These are phyloP conservation scores for Wickerhamiella spandovensis DNA, from an alignment of 805 yeast genomes.

Conservation along the genomic window DNA sequence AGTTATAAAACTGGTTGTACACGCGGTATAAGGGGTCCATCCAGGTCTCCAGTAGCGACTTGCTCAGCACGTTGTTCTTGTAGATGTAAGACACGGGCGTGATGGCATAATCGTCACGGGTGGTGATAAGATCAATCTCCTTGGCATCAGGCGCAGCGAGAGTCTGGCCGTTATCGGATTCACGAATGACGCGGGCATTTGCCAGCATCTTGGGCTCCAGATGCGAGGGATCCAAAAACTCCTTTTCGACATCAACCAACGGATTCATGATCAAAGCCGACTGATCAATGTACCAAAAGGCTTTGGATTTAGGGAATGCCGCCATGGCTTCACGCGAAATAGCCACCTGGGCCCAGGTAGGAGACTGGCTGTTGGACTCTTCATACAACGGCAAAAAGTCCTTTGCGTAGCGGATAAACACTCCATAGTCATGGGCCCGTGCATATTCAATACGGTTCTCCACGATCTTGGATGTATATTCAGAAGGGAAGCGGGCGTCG, in stretches of 20 bases:
- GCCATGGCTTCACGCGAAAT: slow-evolving; percentile 77
- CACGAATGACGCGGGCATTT: slow-evolving; percentile 54
- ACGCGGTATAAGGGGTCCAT: slow-evolving; percentile 54
- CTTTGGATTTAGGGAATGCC: slow-evolving; percentile 83
- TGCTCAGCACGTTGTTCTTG: slow-evolving; percentile 49
- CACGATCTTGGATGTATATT: slow-evolving; percentile 51
- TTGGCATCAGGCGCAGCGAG: slow-evolving; percentile 45
- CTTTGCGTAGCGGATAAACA: slow-evolving; percentile 73
- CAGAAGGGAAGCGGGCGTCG: slow-evolving; percentile 51
- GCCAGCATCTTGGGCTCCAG: slow-evolving; percentile 51
- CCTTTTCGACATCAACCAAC: slow-evolving; percentile 43
- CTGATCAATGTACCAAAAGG: slow-evolving; percentile 73
- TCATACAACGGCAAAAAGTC: slow-evolving; percentile 39
- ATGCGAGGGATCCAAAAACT: slow-evolving; percentile 46
- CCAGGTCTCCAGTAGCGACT: slow-evolving; percentile 69
- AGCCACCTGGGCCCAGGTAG: slow-evolving; percentile 50
- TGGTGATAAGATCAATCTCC: slow-evolving; percentile 45
- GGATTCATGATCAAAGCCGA: slow-evolving; percentile 65
- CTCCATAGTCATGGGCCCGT: slow-evolving; percentile 63
- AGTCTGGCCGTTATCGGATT: slow-evolving; percentile 32
- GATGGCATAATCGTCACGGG: slow-evolving; percentile 54
- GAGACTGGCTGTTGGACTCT: slow-evolving; percentile 13
- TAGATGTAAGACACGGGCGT: slow-evolving; percentile 63
- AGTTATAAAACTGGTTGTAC: slow-evolving; percentile 48
- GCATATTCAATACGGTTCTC: slow-evolving; percentile 88